Base-by-base conservation (phyloP, 108 stramenopile species). In the Pseudonitzschia pungens region DNA sequence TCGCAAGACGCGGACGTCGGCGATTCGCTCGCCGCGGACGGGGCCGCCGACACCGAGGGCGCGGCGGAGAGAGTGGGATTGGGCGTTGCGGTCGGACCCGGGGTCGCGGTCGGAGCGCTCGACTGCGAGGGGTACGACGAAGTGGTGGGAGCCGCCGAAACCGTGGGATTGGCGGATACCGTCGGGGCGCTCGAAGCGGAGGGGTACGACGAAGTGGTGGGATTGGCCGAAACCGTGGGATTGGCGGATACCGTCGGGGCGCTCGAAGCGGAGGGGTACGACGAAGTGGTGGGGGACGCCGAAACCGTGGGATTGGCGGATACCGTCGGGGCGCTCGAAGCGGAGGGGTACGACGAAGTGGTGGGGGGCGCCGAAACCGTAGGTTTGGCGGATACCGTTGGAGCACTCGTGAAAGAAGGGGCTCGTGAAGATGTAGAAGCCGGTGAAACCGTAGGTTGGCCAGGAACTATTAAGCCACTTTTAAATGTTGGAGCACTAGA, bases 101-200 rank as follows among this genome's bases (percentile, higher is more conserved):
- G 77, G 50, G 68, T 27, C 24, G 40, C 40, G 4, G 77, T 73
- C 27, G 69, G 76, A 21, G 42, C 48, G 4, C n/a, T 16, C 20
- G 54, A 70, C 5, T 11, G 26, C n/a, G 36, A n/a, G 2, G 69
- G 55, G n/a, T 3, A 14, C 4, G 40, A 7, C 26, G 45, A 40
- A 16, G 0, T 8, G 10, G 45, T 67, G 27, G 66, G 66, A n/a
- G n/a, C 44, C 20, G 45, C 22, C n/a, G 66, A 62, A n/a, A 0
- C 11, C 0, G 66, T 67, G 14, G 66, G 66, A 5, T 7, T n/a
- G 29, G 36, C 15, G 3, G n/a, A 21, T 3, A 4, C 1, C 5
- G 36, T 62, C 15, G 54, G 54, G 26, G 50, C 50, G n/a, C 6
- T 3, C 9, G 50, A 51, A 16, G 2, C 7, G 16, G 50, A 7